Evolutionary conservation across 768 basidiomycete genomes (phyloP).

Genomic region (Termitomyces sp.): DNA sequence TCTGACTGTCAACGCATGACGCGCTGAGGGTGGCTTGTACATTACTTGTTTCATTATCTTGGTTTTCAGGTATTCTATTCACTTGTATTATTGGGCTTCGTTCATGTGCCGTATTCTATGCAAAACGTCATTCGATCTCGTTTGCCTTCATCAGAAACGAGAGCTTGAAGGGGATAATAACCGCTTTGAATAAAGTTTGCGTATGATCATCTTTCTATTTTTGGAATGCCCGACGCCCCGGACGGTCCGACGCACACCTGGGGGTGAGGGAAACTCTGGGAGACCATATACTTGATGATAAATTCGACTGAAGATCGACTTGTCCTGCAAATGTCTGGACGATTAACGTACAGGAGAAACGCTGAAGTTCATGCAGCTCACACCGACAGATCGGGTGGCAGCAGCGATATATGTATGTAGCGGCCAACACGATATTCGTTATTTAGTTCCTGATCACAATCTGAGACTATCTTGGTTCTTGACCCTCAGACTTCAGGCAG

Average conservation of each 20-base stretch:
- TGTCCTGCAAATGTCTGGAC: not conserved
- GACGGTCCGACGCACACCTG: not conserved
- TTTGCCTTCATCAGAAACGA: not conserved
- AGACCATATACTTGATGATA: not conserved
- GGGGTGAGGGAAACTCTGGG: not conserved
- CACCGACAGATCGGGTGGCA: not conserved
- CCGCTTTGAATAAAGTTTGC: not conserved
- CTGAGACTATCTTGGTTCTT: not conserved
- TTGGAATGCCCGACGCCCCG: not conserved
- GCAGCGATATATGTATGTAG: too few relatives aligned
- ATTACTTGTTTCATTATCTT: constrained; percentile 1
- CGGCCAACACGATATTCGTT: not conserved
- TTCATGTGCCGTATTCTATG: constrained; percentile 9
- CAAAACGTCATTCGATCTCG: not conserved
- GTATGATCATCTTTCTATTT: not conserved
- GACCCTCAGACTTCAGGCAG: not conserved
- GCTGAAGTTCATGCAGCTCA: not conserved
- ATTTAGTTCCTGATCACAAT: not conserved
- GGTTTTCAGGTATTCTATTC: not conserved
- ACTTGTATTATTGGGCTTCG: constrained; percentile 10
- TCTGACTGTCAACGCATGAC: constrained; percentile 33
- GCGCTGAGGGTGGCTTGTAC: constrained; percentile 20
- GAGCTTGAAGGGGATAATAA: not conserved
- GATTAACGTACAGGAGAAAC: not conserved
- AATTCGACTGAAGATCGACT: not conserved